Percentiles rank a stretch among this genome's conserved stretches.
phyloP scores from a whole-genome alignment of 2,329 filamentous ascomycete genomes.

The Neofusicoccum sp. region DNA sequence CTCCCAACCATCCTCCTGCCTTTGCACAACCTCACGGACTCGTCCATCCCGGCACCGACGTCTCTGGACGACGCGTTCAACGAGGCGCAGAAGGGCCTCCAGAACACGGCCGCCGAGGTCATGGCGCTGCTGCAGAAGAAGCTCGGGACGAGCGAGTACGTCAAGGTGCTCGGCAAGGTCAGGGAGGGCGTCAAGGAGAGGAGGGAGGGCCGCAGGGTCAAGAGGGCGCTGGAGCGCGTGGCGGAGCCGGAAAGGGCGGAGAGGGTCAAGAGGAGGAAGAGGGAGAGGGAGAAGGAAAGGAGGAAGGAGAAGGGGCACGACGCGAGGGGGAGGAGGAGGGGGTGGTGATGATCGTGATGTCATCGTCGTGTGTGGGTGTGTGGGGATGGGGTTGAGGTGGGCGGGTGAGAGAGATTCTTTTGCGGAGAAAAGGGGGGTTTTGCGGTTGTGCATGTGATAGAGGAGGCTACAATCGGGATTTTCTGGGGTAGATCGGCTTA shows the following conservation, averaged over 20 bases:
- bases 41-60: slow-evolving; percentile 64
- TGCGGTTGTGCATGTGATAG: no score
- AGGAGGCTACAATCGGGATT: no score
- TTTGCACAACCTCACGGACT: slow-evolving; percentile 81
- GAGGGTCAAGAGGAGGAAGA: slow-evolving; percentile 76
- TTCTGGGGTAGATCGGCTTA: no score
- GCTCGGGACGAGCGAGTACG: slow-evolving; percentile 76
- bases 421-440: no score
- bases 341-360: slow-evolving; percentile 52
- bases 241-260: slow-evolving; percentile 76
- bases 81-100: slow-evolving; percentile 66
- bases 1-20: slow-evolving; percentile 65
- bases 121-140: slow-evolving; percentile 83
- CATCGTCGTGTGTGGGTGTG: neutral
- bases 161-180: slow-evolving; percentile 69
- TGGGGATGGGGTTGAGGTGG: neutral
- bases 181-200: slow-evolving; percentile 69
- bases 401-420: no score
- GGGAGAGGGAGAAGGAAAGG: slow-evolving; percentile 55
- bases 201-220: slow-evolving; percentile 71
- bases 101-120: slow-evolving; percentile 69
- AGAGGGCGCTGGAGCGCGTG: slow-evolving; percentile 87
- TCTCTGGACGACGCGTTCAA: slow-evolving; percentile 64
- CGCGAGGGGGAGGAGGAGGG: slow-evolving; percentile 68
- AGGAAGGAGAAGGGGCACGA: slow-evolving; percentile 75